A percentile compares a stretch with the other conserved stretches of the same genome.
These are phyloP conservation scores for Lichtheimia ramosa DNA, from an alignment of 371 early-diverging fungal species.

Conservation along the genomic window DNA sequence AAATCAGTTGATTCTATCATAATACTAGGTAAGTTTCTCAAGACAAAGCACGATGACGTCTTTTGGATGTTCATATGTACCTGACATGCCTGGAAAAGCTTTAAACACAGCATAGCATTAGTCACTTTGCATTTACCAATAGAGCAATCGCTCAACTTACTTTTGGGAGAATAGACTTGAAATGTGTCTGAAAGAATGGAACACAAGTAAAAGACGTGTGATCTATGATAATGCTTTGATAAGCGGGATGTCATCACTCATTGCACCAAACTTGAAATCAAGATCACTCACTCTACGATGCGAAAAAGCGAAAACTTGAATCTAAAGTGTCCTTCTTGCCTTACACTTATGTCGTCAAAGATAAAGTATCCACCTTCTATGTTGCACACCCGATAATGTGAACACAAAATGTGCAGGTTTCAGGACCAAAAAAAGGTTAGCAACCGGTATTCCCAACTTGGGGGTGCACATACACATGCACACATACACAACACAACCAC, in stretches of 20 bases:
- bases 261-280: neutral
- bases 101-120: constrained; percentile 4
- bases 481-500: neutral
- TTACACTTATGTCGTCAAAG: constrained; percentile 90
- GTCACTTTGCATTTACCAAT: constrained; percentile 1
- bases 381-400: constrained; percentile 8
- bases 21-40: constrained; percentile 73
- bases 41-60: constrained; percentile 1
- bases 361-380: constrained; percentile 94
- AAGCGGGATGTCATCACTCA: no score
- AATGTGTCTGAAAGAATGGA: constrained; percentile 72
- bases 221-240: neutral
- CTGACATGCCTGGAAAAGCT: constrained; percentile 88
- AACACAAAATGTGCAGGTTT: no score
- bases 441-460: no score
- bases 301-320: constrained; percentile 90
- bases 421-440: no score
- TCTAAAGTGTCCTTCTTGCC: constrained; percentile 85
- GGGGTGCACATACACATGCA: no score
- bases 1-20: constrained; percentile 90
- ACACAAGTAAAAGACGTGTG: constrained; percentile 3
- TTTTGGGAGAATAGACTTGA: constrained; percentile 90
- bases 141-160: constrained; percentile 17
- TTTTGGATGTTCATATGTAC: constrained; percentile 3
- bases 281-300: constrained; percentile 60